Base-by-base conservation (phyloP, 1,284 basidiomycete species). In the Bondarzewia mesenterica region DNA sequence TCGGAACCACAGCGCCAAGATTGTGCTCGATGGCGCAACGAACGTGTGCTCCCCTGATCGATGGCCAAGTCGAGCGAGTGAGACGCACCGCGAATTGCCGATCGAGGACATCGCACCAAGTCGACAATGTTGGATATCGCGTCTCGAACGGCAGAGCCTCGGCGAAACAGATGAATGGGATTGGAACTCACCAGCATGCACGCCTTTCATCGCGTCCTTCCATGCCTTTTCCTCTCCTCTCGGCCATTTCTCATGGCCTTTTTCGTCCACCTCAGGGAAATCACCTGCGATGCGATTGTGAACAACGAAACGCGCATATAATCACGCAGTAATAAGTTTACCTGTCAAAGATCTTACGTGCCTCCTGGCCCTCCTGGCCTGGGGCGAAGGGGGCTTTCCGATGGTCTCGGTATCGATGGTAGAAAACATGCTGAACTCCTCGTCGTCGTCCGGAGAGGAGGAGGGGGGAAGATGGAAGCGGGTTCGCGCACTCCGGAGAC, bases 201-300 rank as follows among this genome's bases (percentile, higher is more conserved):
- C 65, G 7, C 63, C 67, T 48, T 82, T 72, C 60, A 81, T 72
- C 1, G 79, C 82, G 5, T 68, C 74, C 65, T 85, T 88, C 90
- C 90, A 93, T 1, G 75, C 75, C 50, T 73, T 68, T 62, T 93
- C 88, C 37, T 93, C 87, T 35, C 91, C 91, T 54, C 77, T 73
- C 23, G 89, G 89, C 88, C 89, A 93, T 63, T 84, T 84, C 60
- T 89, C 85, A 58, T 88, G 82, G 35, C 85, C 88, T 39, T 72
- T 63, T 10, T 75, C 79, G 53, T 89, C 88, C 37, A 77, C 77
- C 59, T 89, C 87, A 4, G 86, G 82, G 7, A 80, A 64, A 58
- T 86, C 89, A 18, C 84, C 87, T 89, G 36, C 12, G 43, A 29
- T n/a, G 37, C 3, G 21, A 23, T 47, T 18, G 48, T 37, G 21